Conservation (phyloP, 306 rosid genomes). For the Malus asiatica region DNA sequence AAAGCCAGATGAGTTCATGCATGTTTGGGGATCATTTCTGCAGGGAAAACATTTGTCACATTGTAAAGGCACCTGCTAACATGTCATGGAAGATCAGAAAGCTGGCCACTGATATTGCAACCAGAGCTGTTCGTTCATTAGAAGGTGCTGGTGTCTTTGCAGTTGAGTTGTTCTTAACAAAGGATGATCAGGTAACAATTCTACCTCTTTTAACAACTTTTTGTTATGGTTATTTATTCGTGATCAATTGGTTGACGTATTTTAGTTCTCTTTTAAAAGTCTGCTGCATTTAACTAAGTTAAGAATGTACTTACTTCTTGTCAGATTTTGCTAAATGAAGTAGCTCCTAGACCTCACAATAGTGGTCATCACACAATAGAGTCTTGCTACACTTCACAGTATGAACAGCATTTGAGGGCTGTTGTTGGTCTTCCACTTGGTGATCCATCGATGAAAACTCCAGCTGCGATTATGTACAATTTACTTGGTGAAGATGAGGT, state of each 20-base stretch:
- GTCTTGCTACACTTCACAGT: slow-evolving; percentile 85
- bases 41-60: slow-evolving; percentile 86
- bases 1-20: slow-evolving; percentile 10
- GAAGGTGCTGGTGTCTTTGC: slow-evolving; percentile 98
- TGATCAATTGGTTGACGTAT: neutral
- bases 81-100: slow-evolving; percentile 57
- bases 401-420: slow-evolving; percentile 87
- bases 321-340: slow-evolving; percentile 91
- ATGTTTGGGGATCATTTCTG: slow-evolving; percentile 20
- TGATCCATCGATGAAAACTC: slow-evolving; percentile 79
- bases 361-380: slow-evolving; percentile 98
- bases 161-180: slow-evolving; percentile 78
- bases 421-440: slow-evolving; percentile 97
- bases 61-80: slow-evolving; percentile 79
- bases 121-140: slow-evolving; percentile 71
- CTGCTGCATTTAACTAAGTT: slow-evolving; percentile 9
- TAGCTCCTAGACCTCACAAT: slow-evolving; percentile 93
- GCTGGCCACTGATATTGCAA: slow-evolving; percentile 70
- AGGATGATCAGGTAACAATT: slow-evolving; percentile 61
- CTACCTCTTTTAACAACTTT: slow-evolving; percentile 9
- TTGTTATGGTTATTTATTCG: neutral
- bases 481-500: slow-evolving; percentile 91
- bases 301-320: neutral
- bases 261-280: neutral
- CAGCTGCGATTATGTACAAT: slow-evolving; percentile 87